These are phyloP conservation scores for Haplosporangium sp. DNA, from an alignment of 371 early-diverging fungal species.

Conservation along the genomic window DNA sequence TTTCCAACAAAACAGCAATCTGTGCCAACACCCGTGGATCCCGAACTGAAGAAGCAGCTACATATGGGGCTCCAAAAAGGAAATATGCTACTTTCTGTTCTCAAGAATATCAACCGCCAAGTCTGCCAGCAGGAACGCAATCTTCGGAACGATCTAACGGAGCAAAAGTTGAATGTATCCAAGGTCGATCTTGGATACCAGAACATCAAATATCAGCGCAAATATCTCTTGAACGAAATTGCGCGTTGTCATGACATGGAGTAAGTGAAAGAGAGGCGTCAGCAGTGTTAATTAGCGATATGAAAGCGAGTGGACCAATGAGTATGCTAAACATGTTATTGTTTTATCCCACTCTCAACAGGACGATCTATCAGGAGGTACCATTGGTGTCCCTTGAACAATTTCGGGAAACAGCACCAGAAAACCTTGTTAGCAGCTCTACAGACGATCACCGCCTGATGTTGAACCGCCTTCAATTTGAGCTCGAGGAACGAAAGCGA, in stretches of 20 bases:
- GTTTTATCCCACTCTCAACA: background rate
- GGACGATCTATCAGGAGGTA: constrained; percentile 51
- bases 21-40: background rate
- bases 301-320: background rate
- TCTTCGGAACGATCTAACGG: constrained; percentile 42
- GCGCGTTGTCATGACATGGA: constrained; percentile 54
- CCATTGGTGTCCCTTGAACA: constrained; percentile 41
- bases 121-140: constrained; percentile 39
- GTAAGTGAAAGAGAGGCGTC: constrained; percentile 17
- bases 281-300: background rate
- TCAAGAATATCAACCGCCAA: constrained; percentile 46
- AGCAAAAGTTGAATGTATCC: constrained; percentile 35
- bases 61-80: constrained; percentile 9
- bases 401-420: constrained; percentile 34
- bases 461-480: constrained; percentile 48
- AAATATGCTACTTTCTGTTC: constrained; percentile 15
- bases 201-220: constrained; percentile 51
- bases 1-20: background rate
- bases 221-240: constrained; percentile 52
- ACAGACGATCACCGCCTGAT: constrained; percentile 39
- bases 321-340: background rate
- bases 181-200: constrained; percentile 49
- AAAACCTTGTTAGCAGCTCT: constrained; percentile 10
- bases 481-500: constrained; percentile 51
- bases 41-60: constrained; percentile 8